phyloP scores from a whole-genome alignment of 306 rosid genomes.

The Dicorynia guianensis region DNA sequence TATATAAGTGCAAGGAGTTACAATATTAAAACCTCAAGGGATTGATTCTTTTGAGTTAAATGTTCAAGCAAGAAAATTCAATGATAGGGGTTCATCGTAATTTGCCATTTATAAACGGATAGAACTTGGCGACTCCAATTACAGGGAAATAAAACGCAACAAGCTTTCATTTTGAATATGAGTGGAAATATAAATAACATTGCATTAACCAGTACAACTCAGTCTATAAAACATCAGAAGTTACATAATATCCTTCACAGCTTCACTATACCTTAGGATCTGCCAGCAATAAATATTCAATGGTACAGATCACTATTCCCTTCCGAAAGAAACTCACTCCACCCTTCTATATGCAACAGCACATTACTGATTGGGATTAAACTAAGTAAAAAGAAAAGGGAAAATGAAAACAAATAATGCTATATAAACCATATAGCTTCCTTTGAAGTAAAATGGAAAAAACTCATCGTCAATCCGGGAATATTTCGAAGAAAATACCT shows the following conservation, averaged over 20 bases:
- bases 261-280: neutral
- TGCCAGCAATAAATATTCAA: slow-evolving; percentile 38
- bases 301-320: slow-evolving; percentile 39
- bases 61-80: no score
- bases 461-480: slow-evolving; percentile 33
- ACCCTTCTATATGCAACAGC: slow-evolving; percentile 29
- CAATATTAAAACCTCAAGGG: no score
- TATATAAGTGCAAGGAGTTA: no score
- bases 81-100: no score
- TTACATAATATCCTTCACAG: slow-evolving; percentile 20
- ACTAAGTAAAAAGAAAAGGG: slow-evolving; percentile 31
- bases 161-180: no score
- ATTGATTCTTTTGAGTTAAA: no score
- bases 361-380: slow-evolving; percentile 16
- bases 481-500: slow-evolving; percentile 41
- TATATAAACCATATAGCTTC: slow-evolving; percentile 40
- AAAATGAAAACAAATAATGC: slow-evolving; percentile 44
- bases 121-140: no score
- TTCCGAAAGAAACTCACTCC: slow-evolving; percentile 12
- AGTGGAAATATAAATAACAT: neutral
- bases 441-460: slow-evolving; percentile 24
- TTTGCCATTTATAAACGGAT: no score
- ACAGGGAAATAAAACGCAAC: no score
- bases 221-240: slow-evolving; percentile 2
- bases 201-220: slow-evolving; percentile 38